Evolutionary conservation across 495 filamentous ascomycete species (phyloP), one percentile per base, ranked within the genome.

Genomic region (Penicillium soppii): DNA sequence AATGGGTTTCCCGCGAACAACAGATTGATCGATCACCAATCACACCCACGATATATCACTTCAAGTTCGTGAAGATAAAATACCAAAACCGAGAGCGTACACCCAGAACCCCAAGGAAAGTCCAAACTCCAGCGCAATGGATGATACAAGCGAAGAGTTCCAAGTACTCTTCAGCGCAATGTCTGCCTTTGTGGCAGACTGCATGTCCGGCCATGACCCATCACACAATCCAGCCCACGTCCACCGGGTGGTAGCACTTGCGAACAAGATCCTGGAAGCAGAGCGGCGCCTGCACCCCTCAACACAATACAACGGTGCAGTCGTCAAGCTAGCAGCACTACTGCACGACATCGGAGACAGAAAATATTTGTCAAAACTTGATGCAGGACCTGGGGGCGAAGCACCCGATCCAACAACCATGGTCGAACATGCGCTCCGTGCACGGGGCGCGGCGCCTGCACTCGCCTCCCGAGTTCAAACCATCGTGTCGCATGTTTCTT

Each of bases 211-310:
- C 38, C 89, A 89, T 70, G 94, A 97, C 69, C 80, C 82, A 17
- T 92, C 89, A 5, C 94, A 97, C 73, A 87, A 95, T 73, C 91
- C 84, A 70, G 67, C 75, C 32, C 92, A 97, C 67, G 87, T 97
- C 50, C 67, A 84, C 47, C 86, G 94, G 32, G 92, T 97, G 25
- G 70, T 88, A 6, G 69, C 78, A 12, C 80, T 96, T 7, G 80
- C 90, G n/a, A 78, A 82, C 42, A 75, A 78, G 36, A 77, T 87
- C 48, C 69, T 84, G 25, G 61, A 67, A 10, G 47, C 65, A 29
- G 81, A 82, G 56, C 59, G 65, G 46, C 46, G 47, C 21, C 55
- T 53, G 36, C 43, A 70, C 53, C 62, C 69, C 42, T 21, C 65
- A 58, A 50, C 43, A 4, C 25, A 32, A 10, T 75, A 75, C 61